A percentile compares a stretch with the other conserved stretches of the same genome.
phyloP scores from a whole-genome alignment of 108 stramenopile species.

The Epithemia pelagica region DNA sequence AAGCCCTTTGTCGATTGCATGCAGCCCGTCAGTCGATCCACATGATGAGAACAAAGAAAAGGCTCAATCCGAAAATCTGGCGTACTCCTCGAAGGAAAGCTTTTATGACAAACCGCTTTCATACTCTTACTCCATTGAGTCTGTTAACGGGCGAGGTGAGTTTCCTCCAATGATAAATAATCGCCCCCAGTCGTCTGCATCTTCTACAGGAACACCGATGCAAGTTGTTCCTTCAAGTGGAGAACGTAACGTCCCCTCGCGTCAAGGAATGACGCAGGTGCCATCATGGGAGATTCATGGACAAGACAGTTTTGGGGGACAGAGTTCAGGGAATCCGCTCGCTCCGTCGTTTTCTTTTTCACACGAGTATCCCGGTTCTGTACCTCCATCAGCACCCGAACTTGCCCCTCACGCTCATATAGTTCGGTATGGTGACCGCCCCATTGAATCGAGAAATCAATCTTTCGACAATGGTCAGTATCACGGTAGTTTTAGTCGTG shows the following conservation, averaged over 20 bases:
- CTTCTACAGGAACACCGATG: constrained; percentile 39
- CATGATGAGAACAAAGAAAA: constrained; percentile 1
- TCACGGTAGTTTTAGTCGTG: constrained; percentile 36
- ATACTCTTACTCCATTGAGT: constrained; percentile 50
- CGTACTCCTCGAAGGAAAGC: constrained; percentile 8
- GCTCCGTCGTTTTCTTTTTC: constrained; percentile 41
- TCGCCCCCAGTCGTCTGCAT: constrained; percentile 29
- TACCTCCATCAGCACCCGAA: background rate
- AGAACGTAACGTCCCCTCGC: constrained; percentile 7
- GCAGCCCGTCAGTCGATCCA: constrained; percentile 34
- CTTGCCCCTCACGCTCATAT: constrained; percentile 3
- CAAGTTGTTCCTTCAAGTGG: constrained; percentile 15
- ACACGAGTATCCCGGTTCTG: constrained; percentile 35
- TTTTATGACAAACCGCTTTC: constrained; percentile 32
- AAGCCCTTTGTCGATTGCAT: constrained; percentile 42
- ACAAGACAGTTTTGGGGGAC: constrained; percentile 55
- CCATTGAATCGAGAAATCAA: constrained; percentile 47
- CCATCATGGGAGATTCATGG: constrained; percentile 63
- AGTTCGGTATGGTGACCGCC: background rate
- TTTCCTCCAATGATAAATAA: constrained; percentile 25
- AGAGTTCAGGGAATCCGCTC: constrained; percentile 31
- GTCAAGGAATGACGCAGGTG: constrained; percentile 28
- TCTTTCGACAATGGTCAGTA: constrained; percentile 53
- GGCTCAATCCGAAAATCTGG: background rate
- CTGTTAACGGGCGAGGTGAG: constrained; percentile 5